These are phyloP conservation scores for Cladosporium sp. DNA, from an alignment of 2,329 filamentous ascomycete genomes.

Conservation along the genomic window DNA sequence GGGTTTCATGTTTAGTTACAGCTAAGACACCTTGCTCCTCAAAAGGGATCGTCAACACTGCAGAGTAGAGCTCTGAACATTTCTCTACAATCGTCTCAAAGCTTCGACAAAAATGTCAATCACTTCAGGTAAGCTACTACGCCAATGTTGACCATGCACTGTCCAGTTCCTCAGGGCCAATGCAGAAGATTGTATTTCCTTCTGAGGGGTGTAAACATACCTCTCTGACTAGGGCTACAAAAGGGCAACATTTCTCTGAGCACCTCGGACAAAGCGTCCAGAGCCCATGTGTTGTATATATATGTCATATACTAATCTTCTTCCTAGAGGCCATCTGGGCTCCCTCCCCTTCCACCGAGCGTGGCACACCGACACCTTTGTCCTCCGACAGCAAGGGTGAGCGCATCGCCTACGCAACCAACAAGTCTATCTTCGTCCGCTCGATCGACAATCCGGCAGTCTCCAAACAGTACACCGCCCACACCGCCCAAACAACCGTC, in stretches of 20 bases:
- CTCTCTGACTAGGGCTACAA: not conserved
- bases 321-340: conserved; percentile 9
- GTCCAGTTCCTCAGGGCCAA: not conserved
- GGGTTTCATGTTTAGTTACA: not conserved
- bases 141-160: not conserved
- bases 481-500: conserved; percentile 84
- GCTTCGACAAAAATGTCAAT: conserved; percentile 17
- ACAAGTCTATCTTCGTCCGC: conserved; percentile 94
- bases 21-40: not conserved
- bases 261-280: not conserved
- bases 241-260: not conserved
- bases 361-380: conserved; percentile 84
- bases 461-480: conserved; percentile 85
- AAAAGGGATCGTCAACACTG: not conserved
- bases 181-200: not conserved
- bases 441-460: conserved; percentile 84
- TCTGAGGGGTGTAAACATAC: not conserved
- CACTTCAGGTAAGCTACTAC: conserved; percentile 13
- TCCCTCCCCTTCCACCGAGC: conserved; percentile 63
- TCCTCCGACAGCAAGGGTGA: conserved; percentile 86
- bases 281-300: not conserved
- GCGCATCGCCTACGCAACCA: conserved; percentile 87
- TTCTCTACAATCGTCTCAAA: not conserved
- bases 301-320: not conserved
- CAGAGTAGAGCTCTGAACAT: not conserved